Conservation (phyloP, 169 alveolate genomes). For the Plasmodium gaboni region DNA sequence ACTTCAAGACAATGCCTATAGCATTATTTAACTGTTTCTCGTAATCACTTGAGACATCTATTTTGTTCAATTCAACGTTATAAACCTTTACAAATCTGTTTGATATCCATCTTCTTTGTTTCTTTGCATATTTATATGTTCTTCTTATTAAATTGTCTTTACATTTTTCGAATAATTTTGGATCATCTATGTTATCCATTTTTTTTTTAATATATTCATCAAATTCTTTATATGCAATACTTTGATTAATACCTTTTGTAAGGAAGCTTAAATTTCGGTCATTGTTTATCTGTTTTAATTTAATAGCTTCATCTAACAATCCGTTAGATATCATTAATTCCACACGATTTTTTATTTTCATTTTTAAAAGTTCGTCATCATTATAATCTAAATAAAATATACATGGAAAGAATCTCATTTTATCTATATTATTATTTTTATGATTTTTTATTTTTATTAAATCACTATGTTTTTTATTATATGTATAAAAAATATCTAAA, state of each 20-base stretch:
- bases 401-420: constrained; percentile 55
- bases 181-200: constrained; percentile 32
- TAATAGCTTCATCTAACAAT: constrained; percentile 30
- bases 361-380: constrained; percentile 76
- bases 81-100: constrained; percentile 77
- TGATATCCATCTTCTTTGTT: constrained; percentile 85
- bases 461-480: constrained; percentile 82
- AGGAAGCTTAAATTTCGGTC: constrained; percentile 49
- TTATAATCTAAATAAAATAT: constrained; percentile 16
- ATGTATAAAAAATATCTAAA: constrained; percentile 65
- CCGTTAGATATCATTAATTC: constrained; percentile 56
- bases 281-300: constrained; percentile 69
- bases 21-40: constrained; percentile 18
- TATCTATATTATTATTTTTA: constrained; percentile 64
- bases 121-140: constrained; percentile 82
- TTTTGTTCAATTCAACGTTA: constrained; percentile 22
- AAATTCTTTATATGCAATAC: constrained; percentile 84
- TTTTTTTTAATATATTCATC: constrained; percentile 75
- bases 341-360: constrained; percentile 68
- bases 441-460: constrained; percentile 71
- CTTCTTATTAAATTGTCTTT: constrained; percentile 76
- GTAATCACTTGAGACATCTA: constrained; percentile 56
- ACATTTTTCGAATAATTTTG: constrained; percentile 58
- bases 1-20: constrained; percentile 20
- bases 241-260: constrained; percentile 45